phyloP scores from a whole-genome alignment of 176 grass and related monocot genomes.

The Cenchrus purpureus region DNA sequence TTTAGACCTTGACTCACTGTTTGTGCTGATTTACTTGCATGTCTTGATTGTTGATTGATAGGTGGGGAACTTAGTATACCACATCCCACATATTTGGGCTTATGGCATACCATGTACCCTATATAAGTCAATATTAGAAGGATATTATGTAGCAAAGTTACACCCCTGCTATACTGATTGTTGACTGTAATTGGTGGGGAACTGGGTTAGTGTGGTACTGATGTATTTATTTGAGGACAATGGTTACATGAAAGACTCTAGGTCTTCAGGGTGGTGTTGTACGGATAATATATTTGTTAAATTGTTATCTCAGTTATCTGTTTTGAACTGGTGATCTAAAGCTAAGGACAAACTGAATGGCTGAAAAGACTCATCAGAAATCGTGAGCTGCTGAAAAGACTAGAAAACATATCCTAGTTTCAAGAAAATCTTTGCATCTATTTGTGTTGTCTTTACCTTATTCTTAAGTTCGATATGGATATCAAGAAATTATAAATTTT shows the following conservation, averaged over 20 bases:
- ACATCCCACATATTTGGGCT: no score
- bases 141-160: background rate
- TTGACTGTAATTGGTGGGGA: background rate
- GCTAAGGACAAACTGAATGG: background rate
- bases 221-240: background rate
- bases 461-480: slow-evolving; percentile 9
- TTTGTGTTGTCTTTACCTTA: background rate
- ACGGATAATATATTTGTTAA: background rate
- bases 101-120: background rate
- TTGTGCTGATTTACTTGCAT: background rate
- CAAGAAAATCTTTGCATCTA: background rate
- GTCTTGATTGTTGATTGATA: background rate
- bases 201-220: background rate
- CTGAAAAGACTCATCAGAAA: background rate
- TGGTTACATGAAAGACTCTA: background rate
- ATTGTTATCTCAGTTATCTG: background rate
- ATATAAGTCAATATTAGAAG: background rate
- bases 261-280: background rate
- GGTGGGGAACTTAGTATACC: background rate
- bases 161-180: background rate
- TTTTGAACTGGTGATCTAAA: background rate
- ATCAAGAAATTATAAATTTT: background rate
- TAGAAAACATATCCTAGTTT: background rate
- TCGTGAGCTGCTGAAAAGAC: background rate
- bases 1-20: background rate